Conservation (phyloP, 2,329 filamentous ascomycete species). For the Trichoderma afroharzianum region DNA sequence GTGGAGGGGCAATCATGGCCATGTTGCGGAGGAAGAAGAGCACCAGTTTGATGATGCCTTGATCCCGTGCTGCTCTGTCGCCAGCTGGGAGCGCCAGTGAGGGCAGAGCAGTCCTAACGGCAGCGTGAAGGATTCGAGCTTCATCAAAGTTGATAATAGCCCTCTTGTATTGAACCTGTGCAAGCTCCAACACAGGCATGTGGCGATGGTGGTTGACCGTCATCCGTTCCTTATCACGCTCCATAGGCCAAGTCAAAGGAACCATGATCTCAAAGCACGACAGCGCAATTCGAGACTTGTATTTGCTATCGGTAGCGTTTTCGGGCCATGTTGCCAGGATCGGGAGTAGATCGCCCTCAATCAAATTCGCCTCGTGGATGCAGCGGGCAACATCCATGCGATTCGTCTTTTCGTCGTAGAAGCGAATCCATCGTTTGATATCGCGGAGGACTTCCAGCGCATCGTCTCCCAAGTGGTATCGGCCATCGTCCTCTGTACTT, state of each 20-base stretch:
- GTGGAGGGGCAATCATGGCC: slow-evolving; percentile 74
- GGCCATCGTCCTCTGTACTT: slow-evolving; percentile 72
- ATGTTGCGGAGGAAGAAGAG: slow-evolving; percentile 89
- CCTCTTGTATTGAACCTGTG: slow-evolving; percentile 86
- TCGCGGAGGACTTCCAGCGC: slow-evolving; percentile 88
- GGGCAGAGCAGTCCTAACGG: slow-evolving; percentile 76
- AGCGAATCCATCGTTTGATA: slow-evolving; percentile 89
- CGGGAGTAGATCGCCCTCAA: slow-evolving; percentile 83
- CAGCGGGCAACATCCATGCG: slow-evolving; percentile 93
- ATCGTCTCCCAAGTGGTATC: slow-evolving; percentile 89
- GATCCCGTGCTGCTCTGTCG: slow-evolving; percentile 75
- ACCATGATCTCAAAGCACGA: slow-evolving; percentile 88
- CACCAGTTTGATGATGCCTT: slow-evolving; percentile 87
- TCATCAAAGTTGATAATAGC: slow-evolving; percentile 80
- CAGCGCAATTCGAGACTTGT: slow-evolving; percentile 75
- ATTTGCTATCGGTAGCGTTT: slow-evolving; percentile 65
- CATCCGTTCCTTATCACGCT: slow-evolving; percentile 73
- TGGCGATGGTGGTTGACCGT: slow-evolving; percentile 92
- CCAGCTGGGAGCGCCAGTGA: slow-evolving; percentile 75
- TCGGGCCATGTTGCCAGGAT: slow-evolving; percentile 83
- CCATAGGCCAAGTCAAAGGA: slow-evolving; percentile 90
- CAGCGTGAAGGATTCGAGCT: slow-evolving; percentile 72
- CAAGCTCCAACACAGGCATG: slow-evolving; percentile 81
- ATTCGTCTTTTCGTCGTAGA: slow-evolving; percentile 91
- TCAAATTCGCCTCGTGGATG: slow-evolving; percentile 85